A percentile compares a stretch with the other conserved stretches of the same genome.
phyloP scores from a whole-genome alignment of 2,329 filamentous ascomycete species.

The Colletotrichum shisoi region DNA sequence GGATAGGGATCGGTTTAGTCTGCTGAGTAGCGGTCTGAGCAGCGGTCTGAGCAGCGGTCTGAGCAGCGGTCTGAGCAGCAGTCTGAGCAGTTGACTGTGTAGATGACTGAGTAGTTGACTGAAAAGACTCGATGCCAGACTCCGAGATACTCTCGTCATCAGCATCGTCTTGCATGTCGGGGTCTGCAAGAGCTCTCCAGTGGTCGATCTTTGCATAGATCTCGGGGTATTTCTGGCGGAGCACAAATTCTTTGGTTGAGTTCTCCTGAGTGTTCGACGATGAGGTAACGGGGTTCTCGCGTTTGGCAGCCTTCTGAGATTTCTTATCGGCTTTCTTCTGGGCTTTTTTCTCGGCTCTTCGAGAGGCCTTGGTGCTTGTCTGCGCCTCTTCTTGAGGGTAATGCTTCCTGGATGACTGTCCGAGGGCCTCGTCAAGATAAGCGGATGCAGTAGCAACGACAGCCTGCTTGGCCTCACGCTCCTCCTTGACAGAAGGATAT shows the following conservation, averaged over 20 bases:
- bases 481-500: constrained; percentile 29
- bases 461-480: constrained; percentile 22
- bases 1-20: background rate
- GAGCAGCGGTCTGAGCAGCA: background rate
- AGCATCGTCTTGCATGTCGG: background rate
- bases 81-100: background rate
- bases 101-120: background rate
- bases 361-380: constrained; percentile 18
- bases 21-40: background rate
- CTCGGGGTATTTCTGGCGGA: constrained; percentile 29
- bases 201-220: constrained; percentile 28
- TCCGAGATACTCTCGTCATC: background rate
- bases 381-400: background rate
- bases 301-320: constrained; percentile 15
- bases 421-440: constrained; percentile 7
- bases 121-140: background rate
- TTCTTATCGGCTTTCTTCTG: constrained; percentile 34
- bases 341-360: constrained; percentile 29
- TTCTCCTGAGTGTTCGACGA: background rate
- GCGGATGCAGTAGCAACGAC: background rate
- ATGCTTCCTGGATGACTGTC: background rate
- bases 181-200: constrained; percentile 14
- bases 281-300: background rate
- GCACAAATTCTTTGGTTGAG: background rate
- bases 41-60: background rate